phyloP scores from a whole-genome alignment of 225 moss, liverwort and hornwort genomes.

The Lunularia cruciata region DNA sequence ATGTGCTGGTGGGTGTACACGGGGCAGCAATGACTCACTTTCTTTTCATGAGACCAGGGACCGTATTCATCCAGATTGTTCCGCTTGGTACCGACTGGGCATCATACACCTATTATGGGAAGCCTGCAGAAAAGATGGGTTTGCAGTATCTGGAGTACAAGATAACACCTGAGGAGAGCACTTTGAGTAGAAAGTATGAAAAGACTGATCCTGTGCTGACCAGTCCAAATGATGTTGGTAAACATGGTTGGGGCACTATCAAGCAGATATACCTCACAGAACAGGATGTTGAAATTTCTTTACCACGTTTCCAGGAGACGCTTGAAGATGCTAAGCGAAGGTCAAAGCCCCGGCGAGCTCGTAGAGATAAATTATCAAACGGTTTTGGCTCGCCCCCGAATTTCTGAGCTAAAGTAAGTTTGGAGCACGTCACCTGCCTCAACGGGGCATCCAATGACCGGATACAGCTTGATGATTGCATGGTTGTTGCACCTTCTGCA shows the following conservation, averaged over 20 bases:
- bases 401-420: no score
- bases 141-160: conserved; percentile 71
- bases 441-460: no score
- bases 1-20: conserved; percentile 91
- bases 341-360: neutral
- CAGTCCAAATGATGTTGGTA: conserved; percentile 54
- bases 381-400: no score
- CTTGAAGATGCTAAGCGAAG: conserved; percentile 40
- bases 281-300: conserved; percentile 58
- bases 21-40: conserved; percentile 95
- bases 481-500: no score
- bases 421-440: no score
- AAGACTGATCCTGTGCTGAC: conserved; percentile 61
- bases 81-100: conserved; percentile 92
- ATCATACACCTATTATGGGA: conserved; percentile 71
- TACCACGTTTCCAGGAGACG: conserved; percentile 35
- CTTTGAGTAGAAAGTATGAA: conserved; percentile 55
- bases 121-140: conserved; percentile 69
- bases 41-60: conserved; percentile 80
- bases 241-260: conserved; percentile 63
- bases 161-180: conserved; percentile 60
- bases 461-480: no score
- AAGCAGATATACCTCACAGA: conserved; percentile 70
- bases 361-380: neutral
- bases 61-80: conserved; percentile 78